Conservation (phyloP, 2,329 filamentous ascomycete genomes). For the Colletotrichum noveboracense region DNA sequence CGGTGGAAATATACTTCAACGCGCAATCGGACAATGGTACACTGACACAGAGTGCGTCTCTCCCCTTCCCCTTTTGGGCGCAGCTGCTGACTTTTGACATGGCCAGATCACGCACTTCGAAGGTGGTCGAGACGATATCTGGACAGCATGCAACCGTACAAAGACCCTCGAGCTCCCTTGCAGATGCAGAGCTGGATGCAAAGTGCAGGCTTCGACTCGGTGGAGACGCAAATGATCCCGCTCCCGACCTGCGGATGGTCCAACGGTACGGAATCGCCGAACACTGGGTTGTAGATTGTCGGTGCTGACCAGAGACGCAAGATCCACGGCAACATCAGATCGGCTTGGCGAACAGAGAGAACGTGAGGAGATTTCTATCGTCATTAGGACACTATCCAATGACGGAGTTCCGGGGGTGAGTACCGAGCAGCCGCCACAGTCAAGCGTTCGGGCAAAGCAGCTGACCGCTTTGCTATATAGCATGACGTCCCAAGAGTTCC, state of each 20-base stretch:
- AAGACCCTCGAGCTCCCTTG: constrained; percentile 70
- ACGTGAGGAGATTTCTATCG: constrained; percentile 58
- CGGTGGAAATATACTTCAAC: constrained; percentile 87
- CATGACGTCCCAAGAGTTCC: constrained; percentile 63
- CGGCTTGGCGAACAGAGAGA: constrained; percentile 57
- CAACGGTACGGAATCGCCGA: constrained; percentile 50
- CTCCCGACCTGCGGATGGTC: constrained; percentile 76
- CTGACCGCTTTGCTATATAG: constrained; percentile 39
- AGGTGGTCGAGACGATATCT: constrained; percentile 73
- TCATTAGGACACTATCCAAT: constrained; percentile 64
- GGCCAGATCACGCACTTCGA: constrained; percentile 64
- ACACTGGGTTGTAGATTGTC: not conserved
- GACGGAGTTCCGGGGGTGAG: constrained; percentile 53
- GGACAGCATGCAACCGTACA: constrained; percentile 64
- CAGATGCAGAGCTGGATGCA: constrained; percentile 64
- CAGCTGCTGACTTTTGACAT: constrained; percentile 15
- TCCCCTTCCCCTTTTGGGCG: not conserved
- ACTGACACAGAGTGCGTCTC: constrained; percentile 63
- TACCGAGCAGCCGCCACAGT: not conserved
- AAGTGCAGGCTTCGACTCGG: constrained; percentile 69
- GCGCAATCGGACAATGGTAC: constrained; percentile 86
- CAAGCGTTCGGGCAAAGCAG: not conserved
- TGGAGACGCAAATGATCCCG: constrained; percentile 69
- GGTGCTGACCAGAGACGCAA: constrained; percentile 28
- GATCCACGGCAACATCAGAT: constrained; percentile 58